phyloP scores from a whole-genome alignment of 2,329 filamentous ascomycete genomes.

The Didymella keratinophila region DNA sequence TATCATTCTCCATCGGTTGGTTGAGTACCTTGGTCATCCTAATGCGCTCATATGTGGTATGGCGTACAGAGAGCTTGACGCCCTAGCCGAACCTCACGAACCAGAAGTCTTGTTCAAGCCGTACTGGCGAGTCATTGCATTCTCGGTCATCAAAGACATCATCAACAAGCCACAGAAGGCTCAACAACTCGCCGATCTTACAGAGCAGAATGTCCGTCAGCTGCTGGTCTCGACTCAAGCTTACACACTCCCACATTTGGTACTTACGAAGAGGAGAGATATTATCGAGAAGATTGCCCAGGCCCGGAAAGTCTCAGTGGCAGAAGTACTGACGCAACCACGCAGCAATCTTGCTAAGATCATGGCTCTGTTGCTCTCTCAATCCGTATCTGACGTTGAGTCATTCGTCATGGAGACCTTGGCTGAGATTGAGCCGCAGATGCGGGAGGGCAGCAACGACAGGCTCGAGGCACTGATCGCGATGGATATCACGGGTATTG shows the following conservation, averaged over 20 bases:
- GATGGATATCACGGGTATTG: constrained; percentile 76
- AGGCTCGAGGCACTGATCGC: constrained; percentile 74
- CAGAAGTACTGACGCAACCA: constrained; percentile 68
- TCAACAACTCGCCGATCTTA: constrained; percentile 79
- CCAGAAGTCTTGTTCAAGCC: constrained; percentile 78
- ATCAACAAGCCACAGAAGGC: constrained; percentile 81
- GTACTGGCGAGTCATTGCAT: constrained; percentile 87
- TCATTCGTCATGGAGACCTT: constrained; percentile 73
- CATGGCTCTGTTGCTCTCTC: constrained; percentile 65
- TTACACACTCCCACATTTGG: constrained; percentile 84
- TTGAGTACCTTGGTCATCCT: constrained; percentile 85
- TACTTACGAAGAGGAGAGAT: constrained; percentile 78
- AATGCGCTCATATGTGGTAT: constrained; percentile 81
- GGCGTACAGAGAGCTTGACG: constrained; percentile 83
- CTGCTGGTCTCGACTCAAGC: constrained; percentile 79
- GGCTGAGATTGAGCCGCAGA: constrained; percentile 72
- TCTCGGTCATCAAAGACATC: constrained; percentile 83
- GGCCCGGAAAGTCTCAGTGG: constrained; percentile 64
- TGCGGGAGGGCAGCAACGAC: constrained; percentile 64
- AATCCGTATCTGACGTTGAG: constrained; percentile 71
- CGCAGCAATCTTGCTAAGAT: constrained; percentile 65
- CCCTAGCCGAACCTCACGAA: constrained; percentile 71
- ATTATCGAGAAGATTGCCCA: constrained; percentile 82
- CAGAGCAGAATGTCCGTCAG: constrained; percentile 76
- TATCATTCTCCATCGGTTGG: constrained; percentile 80